These are phyloP conservation scores for Cladophialophora yegresii DNA, from an alignment of 2,329 filamentous ascomycete species.

Conservation along the genomic window DNA sequence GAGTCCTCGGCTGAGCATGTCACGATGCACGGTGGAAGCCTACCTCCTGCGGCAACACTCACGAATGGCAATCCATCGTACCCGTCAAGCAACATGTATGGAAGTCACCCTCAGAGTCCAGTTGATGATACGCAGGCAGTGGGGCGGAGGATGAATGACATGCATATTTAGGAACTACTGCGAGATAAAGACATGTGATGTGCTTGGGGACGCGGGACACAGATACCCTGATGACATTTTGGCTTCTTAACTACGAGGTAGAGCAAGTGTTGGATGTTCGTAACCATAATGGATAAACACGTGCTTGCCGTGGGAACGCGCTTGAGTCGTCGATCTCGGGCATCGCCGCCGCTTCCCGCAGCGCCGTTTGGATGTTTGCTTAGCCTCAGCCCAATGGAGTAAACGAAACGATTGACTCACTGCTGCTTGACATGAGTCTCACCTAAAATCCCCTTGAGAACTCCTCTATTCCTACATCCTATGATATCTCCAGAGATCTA, in stretches of 20 bases:
- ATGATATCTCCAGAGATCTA: slow-evolving; percentile 10
- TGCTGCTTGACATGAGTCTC: background rate
- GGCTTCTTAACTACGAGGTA: background rate
- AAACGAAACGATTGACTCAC: background rate
- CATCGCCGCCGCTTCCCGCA: background rate
- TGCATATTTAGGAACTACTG: slow-evolving; percentile 21
- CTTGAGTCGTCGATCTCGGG: background rate
- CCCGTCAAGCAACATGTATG: slow-evolving; percentile 9
- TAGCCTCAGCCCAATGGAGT: background rate
- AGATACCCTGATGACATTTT: slow-evolving; percentile 17
- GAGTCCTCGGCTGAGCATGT: slow-evolving; percentile 31
- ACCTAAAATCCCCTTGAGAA: background rate
- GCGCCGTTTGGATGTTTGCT: background rate
- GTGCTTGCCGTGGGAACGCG: background rate
- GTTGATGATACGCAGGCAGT: slow-evolving; percentile 24
- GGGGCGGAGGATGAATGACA: slow-evolving; percentile 28
- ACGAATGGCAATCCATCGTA: slow-evolving; percentile 6
- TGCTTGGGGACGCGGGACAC: slow-evolving; percentile 13
- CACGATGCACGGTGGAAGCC: slow-evolving; percentile 30
- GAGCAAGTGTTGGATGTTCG: background rate
- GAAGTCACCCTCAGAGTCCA: slow-evolving; percentile 19
- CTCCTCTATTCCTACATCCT: background rate
- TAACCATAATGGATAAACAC: background rate
- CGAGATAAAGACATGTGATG: slow-evolving; percentile 1
- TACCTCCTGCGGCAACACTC: slow-evolving; percentile 1